Evolutionary conservation across 1,284 basidiomycete species (phyloP).

Genomic region (Cryptococcus jaspeensis): DNA sequence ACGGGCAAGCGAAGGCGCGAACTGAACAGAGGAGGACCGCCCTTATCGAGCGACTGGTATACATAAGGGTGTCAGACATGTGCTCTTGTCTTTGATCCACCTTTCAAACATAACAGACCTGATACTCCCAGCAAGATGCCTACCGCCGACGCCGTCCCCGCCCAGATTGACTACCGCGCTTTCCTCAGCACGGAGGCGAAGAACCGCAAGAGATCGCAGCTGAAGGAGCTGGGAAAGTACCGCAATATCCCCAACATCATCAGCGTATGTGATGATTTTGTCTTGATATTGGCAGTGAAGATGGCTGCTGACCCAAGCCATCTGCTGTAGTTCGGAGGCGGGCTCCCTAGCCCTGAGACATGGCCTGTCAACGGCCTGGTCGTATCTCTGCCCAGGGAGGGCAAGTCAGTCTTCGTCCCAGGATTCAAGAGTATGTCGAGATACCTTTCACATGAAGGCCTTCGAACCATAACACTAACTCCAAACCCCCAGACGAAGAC

Average conservation of each 20-base stretch:
- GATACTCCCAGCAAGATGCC: conserved; percentile 11
- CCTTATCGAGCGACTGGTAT: too few species aligned
- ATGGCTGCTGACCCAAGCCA: not conserved
- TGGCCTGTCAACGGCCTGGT: conserved; percentile 39
- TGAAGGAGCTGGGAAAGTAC: conserved; percentile 20
- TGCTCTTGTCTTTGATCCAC: too few species aligned
- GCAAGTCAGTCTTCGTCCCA: conserved; percentile 31
- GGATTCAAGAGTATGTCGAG: conserved; percentile 26
- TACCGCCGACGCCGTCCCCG: conserved; percentile 1
- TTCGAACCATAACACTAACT: not conserved
- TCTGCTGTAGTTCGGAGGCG: conserved; percentile 26
- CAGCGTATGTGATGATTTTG: conserved; percentile 9
- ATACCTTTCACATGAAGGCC: too few species aligned
- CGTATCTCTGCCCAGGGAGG: conserved; percentile 29
- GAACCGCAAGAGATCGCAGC: conserved; percentile 9
- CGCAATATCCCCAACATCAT: conserved; percentile 22
- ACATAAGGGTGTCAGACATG: too few species aligned
- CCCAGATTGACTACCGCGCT: conserved; percentile 14
- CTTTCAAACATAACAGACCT: too few species aligned
- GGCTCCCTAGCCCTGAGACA: conserved; percentile 30
- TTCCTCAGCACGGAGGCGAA: conserved; percentile 17
- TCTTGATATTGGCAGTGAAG: not conserved
- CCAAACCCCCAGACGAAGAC: not conserved
- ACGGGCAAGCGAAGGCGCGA: too few species aligned
- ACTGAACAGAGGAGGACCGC: too few species aligned